Base-by-base conservation (phyloP, 2,329 filamentous ascomycete species). In the Endothia cerciana region DNA sequence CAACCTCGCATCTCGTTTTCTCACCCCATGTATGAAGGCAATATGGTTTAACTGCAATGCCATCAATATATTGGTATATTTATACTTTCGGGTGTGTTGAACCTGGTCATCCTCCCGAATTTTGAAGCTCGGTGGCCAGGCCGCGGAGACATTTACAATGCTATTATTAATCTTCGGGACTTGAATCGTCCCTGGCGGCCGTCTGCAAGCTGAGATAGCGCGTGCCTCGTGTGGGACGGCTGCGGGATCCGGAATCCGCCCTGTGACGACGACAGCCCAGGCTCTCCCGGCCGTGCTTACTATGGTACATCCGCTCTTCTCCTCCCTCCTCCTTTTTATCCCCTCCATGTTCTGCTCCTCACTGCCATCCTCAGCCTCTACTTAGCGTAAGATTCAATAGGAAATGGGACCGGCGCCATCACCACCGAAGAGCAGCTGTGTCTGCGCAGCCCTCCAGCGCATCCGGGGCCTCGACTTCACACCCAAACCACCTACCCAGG, bases 391-490 rank as follows among this genome's bases (percentile, higher is more conserved):
- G 2, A 10, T 13, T 22, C 6, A n/a, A 49, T 49, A 28, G 6
- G 30, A 1, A 13, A 59, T 45, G 56, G 56, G 19, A 7, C 45
- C 41, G 25, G 25, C 59, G 28, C 7, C 19, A 15, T 49, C 36
- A 19, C 62, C 45, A 36, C 45, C 66, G 0, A 63, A 28, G 30
- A 65, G 60, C 55, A 43, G 38, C 40, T 63, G 38, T 30, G 59
- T 41, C 40, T 40, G 41, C n/a, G 56, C 65, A 33, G 25, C 49
- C 10, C 38, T 65, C 33, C 28, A 59, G n/a, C 63, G 51, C 22
- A 33, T 68, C 60, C 60, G 56, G 47, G n/a, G 56, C 15, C 28
- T 68, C 45, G 25, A 69, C 51, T 60, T 65, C 43, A 45, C 43
- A 28, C 17, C 57, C 10, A 33, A 25, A 4, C 55, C 61, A 43